phyloP scores from a whole-genome alignment of 2,329 filamentous ascomycete genomes.

The Colletotrichum cuscutae region DNA sequence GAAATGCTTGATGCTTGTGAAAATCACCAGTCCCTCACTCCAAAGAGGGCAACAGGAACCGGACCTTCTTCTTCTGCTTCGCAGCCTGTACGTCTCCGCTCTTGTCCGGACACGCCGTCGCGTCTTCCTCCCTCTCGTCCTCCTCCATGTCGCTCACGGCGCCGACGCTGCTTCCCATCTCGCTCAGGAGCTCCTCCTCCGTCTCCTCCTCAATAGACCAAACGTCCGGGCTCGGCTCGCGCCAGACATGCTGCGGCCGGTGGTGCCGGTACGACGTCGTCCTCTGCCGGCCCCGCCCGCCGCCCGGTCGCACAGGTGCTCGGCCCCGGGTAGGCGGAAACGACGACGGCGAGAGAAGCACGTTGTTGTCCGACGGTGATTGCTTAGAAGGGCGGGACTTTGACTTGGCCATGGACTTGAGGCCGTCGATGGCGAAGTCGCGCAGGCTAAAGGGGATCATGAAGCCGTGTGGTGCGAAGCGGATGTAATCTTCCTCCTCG shows the following conservation, averaged over 20 bases:
- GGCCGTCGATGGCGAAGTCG: conserved; percentile 52
- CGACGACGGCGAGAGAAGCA: conserved; percentile 45
- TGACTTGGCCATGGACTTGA: conserved; percentile 37
- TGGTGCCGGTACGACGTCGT: conserved; percentile 45
- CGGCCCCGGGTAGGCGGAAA: conserved; percentile 43
- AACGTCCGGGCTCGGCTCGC: conserved; percentile 68
- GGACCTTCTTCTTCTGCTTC: conserved; percentile 66
- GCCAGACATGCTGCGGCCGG: conserved; percentile 61
- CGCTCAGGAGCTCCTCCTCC: conserved; percentile 61
- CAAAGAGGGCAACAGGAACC: conserved; percentile 61
- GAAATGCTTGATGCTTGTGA: conserved; percentile 2
- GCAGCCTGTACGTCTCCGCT: conserved; percentile 50
- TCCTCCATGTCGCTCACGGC: conserved; percentile 43
- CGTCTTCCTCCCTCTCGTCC: conserved; percentile 12
- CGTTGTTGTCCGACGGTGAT: conserved; percentile 40
- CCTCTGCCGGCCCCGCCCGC: conserved; percentile 42
- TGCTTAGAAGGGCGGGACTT: conserved; percentile 33
- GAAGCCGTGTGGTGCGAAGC: conserved; percentile 54
- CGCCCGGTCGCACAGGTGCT: conserved; percentile 37
- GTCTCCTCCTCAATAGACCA: conserved; percentile 70
- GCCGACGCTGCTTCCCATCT: conserved; percentile 48
- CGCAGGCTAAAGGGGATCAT: conserved; percentile 53
- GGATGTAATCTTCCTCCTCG: conserved; percentile 62
- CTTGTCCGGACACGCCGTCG: conserved; percentile 34
- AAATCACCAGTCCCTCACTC: conserved; percentile 39